Base-by-base conservation (phyloP, 2,329 filamentous ascomycete species). In the Xylariaceae sp. region DNA sequence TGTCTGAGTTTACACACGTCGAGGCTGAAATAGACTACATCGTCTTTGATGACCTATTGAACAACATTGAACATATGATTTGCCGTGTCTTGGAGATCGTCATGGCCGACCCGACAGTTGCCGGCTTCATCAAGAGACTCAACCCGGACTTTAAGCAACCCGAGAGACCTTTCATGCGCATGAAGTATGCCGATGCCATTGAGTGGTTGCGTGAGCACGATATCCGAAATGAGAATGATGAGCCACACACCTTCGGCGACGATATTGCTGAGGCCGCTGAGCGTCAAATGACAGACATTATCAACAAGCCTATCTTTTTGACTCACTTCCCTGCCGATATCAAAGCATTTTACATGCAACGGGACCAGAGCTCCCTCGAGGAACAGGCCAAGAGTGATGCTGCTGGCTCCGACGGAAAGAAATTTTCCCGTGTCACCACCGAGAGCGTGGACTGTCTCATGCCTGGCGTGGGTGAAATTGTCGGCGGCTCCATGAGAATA, bases 281-380 rank as follows among this genome's bases (percentile, higher is more conserved):
- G 82, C 89, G 94, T 69, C 85, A 82, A 73, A 99, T 99, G 94
- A 97, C 93, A 1, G 94, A 99, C 74, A 89, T 88, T 68, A 96
- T 99, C 81, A 94, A 95, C 85, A 80, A 85, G 57, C 94, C 94
- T 63, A 96, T 99, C 75, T 90, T 97, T 80, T 82, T 97, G 48
- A 97, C 93, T 2, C 93, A 97, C 77, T 99, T 99, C 85, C 94
- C 94, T 17, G 87, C 87, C 61, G 91, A 93, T 78, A 96, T 99
- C 82, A 99, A 99, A 82, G 89, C 94, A 1, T 99, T 99, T 76
- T 99, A 99, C 83, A 99, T 99, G 94, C 88, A 92, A 77, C 92
- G 88, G 77, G 94, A 93, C 69, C 37, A 1, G 6, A 42, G 11
- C 37, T 10, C 11, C 9, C 8, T 42, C 1, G 11, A 42, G 37